Evolutionary conservation across 805 yeast species (phyloP).

Genomic region (Barnettozyma populi): DNA sequence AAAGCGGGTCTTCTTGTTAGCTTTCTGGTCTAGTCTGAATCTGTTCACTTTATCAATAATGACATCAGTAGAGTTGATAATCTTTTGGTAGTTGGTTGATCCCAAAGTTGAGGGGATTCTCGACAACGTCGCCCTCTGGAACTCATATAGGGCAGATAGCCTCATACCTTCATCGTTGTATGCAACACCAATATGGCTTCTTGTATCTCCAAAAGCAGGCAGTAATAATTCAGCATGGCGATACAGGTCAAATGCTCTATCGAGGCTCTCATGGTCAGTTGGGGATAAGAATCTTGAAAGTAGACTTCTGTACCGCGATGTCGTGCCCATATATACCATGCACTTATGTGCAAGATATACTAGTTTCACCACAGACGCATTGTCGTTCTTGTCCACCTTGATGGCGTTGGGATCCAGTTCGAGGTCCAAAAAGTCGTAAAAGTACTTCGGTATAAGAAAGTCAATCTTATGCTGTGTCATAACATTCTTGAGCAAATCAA

Average conservation of each 20-base stretch:
- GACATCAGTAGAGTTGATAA: conserved; percentile 30
- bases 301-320: conserved; percentile 50
- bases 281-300: conserved; percentile 27
- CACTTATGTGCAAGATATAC: conserved; percentile 44
- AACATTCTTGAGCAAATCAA: conserved; percentile 35
- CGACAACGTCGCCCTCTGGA: conserved; percentile 38
- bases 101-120: conserved; percentile 38
- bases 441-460: conserved; percentile 16
- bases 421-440: conserved; percentile 14
- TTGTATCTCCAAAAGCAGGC: conserved; percentile 67
- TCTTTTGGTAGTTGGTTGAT: conserved; percentile 28
- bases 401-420: conserved; percentile 7
- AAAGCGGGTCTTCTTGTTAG: conserved; percentile 12
- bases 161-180: conserved; percentile 33
- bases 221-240: conserved; percentile 48
- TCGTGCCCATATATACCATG: conserved; percentile 49
- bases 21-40: conserved; percentile 13
- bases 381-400: conserved; percentile 10
- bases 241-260: conserved; percentile 42
- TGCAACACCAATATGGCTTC: conserved; percentile 53
- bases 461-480: conserved; percentile 34
- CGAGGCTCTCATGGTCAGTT: conserved; percentile 35
- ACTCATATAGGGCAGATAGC: conserved; percentile 35
- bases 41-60: conserved; percentile 25
- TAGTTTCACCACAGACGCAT: conserved; percentile 19